Evolutionary conservation across 768 basidiomycete genomes (phyloP).

Genomic region (Tephrocybe sp.): DNA sequence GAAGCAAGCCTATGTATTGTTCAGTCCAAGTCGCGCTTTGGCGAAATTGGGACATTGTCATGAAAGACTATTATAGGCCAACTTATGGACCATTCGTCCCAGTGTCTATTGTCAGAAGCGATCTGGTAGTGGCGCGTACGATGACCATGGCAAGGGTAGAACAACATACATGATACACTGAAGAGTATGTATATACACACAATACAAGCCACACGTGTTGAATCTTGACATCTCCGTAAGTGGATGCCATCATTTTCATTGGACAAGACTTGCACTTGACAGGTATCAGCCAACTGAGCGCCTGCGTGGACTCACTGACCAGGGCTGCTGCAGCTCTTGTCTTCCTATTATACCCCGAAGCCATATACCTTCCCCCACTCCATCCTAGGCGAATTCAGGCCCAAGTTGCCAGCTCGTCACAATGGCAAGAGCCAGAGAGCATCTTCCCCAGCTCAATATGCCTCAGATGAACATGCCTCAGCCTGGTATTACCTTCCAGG

Average conservation of each 20-base stretch:
- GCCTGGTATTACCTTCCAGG: conserved; percentile 36
- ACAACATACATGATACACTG: no score
- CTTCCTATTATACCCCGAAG: conserved; percentile 8
- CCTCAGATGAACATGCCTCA: conserved; percentile 57
- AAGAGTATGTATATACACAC: no score
- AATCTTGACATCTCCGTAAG: background rate
- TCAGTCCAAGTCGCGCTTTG: no score
- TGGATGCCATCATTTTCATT: background rate
- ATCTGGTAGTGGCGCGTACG: no score
- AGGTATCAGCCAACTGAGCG: conserved; percentile 1
- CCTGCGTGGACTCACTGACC: background rate
- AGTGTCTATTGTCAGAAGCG: no score
- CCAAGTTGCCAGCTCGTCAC: conserved; percentile 2
- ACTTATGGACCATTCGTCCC: no score
- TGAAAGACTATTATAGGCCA: no score
- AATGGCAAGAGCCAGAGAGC: conserved; percentile 49
- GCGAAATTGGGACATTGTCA: no score
- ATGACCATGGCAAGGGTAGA: no score
- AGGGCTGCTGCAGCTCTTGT: background rate
- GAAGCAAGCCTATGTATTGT: no score
- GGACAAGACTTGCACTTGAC: background rate
- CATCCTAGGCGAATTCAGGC: background rate
- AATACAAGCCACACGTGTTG: conserved; percentile 10
- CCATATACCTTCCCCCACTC: conserved; percentile 6
- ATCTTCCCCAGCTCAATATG: conserved; percentile 58